phyloP scores from a whole-genome alignment of 345 rosid genomes.

The Ceriops decandra region DNA sequence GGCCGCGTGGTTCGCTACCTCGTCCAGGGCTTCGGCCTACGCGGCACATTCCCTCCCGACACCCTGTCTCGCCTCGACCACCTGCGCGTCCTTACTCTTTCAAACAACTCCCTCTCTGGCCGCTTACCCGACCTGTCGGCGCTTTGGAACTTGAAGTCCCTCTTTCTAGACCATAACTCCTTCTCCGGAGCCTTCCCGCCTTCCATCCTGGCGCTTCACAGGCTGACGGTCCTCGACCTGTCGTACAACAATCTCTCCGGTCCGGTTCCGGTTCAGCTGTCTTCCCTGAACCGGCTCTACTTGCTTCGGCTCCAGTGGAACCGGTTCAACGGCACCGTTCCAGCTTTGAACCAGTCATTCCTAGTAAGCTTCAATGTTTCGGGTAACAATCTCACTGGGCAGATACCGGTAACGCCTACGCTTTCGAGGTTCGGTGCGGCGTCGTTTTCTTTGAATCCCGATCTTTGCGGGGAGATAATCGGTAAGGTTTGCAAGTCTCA shows the following conservation, averaged over 20 bases:
- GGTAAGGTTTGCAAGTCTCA: slow-evolving; percentile 52
- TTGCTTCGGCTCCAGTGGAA: slow-evolving; percentile 63
- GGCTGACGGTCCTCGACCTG: slow-evolving; percentile 56
- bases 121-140: slow-evolving; percentile 75
- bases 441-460: slow-evolving; percentile 58
- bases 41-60: slow-evolving; percentile 56
- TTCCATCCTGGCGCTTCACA: slow-evolving; percentile 56
- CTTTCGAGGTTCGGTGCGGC: slow-evolving; percentile 55
- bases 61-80: slow-evolving; percentile 83
- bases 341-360: slow-evolving; percentile 65
- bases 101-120: slow-evolving; percentile 76
- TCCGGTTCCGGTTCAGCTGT: slow-evolving; percentile 47
- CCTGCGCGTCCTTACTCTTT: slow-evolving; percentile 78
- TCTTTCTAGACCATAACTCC: slow-evolving; percentile 49
- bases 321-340: slow-evolving; percentile 61
- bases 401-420: slow-evolving; percentile 61
- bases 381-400: slow-evolving; percentile 68
- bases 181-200: slow-evolving; percentile 77
- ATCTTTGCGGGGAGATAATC: slow-evolving; percentile 76
- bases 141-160: slow-evolving; percentile 68
- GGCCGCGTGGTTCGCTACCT: slow-evolving; percentile 74
- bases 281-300: slow-evolving; percentile 48
- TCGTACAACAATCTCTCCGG: slow-evolving; percentile 54
- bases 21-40: slow-evolving; percentile 51
- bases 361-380: slow-evolving; percentile 60